Base-by-base conservation (phyloP, 345 rosid genomes). In the Anacardium occidentale region DNA sequence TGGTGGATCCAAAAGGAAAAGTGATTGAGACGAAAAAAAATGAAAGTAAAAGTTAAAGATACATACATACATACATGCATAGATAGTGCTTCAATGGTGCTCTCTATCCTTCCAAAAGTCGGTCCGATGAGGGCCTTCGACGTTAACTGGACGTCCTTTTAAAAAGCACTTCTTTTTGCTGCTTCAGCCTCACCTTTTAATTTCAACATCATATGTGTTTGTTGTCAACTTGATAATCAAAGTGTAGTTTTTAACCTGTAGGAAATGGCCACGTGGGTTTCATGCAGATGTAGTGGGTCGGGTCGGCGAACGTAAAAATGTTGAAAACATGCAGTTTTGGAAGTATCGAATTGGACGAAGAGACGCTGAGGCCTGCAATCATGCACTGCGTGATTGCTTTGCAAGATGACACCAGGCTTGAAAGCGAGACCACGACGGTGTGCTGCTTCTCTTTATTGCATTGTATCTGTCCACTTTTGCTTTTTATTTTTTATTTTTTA, bases 41-140 rank as follows among this genome's bases (percentile, higher is more conserved):
- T 40, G 24, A 29, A 15, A 8, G 56, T 44, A 10, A 26, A 58
- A 77, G 7, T 37, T 37, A 60, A 71, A 50, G 73, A 78, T 68
- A 64, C 78, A 72, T 75, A 76, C 81, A 66, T 22, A 64, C 51
- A n/a, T 62, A 15, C 29, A 47, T 50, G 3, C 53, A 50, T 50
- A 17, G 48, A 26, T 44, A 62, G 59, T 72, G 79, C 73, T 67
- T 17, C 47, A 34, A 58, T 64, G 76, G 79, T 76, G 79, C 83
- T 74, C 48, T 67, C 65, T 74, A 42, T 69, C 69, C 54, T 75
- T 76, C 22, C 78, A 66, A 80, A 82, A 82, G 74, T 53, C 79
- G 7, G 72, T 44, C 51, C 74, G 21, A 14, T 59, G 75, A 9
- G 66, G 53, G 47, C 76, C 70, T 58, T 76, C 58, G 62, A 58